Percentiles rank a stretch among this genome's conserved stretches.
phyloP scores from a whole-genome alignment of 768 basidiomycete species.

The Lentinula raphanica region DNA sequence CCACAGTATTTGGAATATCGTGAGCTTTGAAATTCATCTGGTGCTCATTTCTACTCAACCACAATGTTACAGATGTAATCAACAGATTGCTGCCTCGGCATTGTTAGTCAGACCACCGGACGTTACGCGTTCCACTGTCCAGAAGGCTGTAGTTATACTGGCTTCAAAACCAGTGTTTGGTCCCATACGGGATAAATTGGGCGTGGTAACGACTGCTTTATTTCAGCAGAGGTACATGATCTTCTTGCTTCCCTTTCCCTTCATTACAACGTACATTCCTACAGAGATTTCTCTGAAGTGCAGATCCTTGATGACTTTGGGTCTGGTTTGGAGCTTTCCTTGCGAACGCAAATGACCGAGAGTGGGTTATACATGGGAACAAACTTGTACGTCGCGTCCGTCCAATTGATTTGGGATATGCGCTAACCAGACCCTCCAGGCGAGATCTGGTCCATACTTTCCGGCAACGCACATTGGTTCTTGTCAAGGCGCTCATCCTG shows the following conservation, averaged over 20 bases:
- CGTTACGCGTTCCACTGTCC: conserved; percentile 92
- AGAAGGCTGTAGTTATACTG: conserved; percentile 95
- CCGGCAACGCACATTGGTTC: conserved; percentile 83
- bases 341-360: conserved; percentile 82
- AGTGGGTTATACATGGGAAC: conserved; percentile 93
- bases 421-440: conserved; percentile 30
- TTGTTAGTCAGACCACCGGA: conserved; percentile 76
- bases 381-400: conserved; percentile 17
- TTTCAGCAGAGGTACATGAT: conserved; percentile 79
- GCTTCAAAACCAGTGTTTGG: conserved; percentile 90
- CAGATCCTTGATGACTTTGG: conserved; percentile 88
- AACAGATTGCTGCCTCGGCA: conserved; percentile 80
- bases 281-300: conserved; percentile 81
- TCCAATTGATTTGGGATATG: background rate
- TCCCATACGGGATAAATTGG: conserved; percentile 89
- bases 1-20: conserved; percentile 95
- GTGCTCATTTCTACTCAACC: background rate
- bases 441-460: conserved; percentile 92
- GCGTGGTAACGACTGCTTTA: conserved; percentile 88
- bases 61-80: conserved; percentile 66
- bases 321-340: conserved; percentile 64
- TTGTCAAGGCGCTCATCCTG: conserved; percentile 92
- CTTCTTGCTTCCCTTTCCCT: background rate
- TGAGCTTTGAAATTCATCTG: conserved; percentile 32
- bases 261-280: conserved; percentile 1